phyloP scores from a whole-genome alignment of 257 asterid genomes.

The Solanum sejunctum region DNA sequence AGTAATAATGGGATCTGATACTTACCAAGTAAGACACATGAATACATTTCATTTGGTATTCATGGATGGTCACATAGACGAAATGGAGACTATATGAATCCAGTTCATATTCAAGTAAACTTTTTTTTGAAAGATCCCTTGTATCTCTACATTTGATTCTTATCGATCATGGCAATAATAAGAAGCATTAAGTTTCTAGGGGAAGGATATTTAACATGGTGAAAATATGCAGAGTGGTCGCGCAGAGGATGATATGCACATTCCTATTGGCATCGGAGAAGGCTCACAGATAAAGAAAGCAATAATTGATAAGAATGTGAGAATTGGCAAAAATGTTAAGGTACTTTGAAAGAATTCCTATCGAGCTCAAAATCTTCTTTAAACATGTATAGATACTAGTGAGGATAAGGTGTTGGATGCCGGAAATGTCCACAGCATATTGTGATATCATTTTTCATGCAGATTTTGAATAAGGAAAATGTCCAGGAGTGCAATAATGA shows the following conservation, averaged over 20 bases:
- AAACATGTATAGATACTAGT: neutral
- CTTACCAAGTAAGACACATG: slow-evolving; percentile 42
- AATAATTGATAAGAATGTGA: slow-evolving; percentile 67
- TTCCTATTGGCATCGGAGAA: slow-evolving; percentile 70
- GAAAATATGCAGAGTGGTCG: slow-evolving; percentile 21
- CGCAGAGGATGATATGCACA: slow-evolving; percentile 18
- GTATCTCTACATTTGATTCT: neutral
- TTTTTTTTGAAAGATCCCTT: neutral
- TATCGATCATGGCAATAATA: neutral
- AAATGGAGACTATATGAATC: neutral
- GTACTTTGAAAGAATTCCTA: slow-evolving; percentile 19
- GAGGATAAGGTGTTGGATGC: neutral
- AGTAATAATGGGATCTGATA: slow-evolving; percentile 63
- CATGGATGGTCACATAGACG: neutral
- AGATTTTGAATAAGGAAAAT: slow-evolving; percentile 63
- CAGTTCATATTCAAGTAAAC: neutral
- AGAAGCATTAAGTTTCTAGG: neutral
- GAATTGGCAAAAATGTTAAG: slow-evolving; percentile 79
- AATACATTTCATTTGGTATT: neutral
- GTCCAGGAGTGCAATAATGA: slow-evolving; percentile 61
- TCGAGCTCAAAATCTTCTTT: neutral
- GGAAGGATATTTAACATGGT: neutral
- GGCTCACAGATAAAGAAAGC: slow-evolving; percentile 54
- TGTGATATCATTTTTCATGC: slow-evolving; percentile 5
- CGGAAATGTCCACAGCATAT: neutral